These are phyloP conservation scores for Trichoderma atroviride DNA, from an alignment of 2,329 filamentous ascomycete genomes.

Conservation along the genomic window DNA sequence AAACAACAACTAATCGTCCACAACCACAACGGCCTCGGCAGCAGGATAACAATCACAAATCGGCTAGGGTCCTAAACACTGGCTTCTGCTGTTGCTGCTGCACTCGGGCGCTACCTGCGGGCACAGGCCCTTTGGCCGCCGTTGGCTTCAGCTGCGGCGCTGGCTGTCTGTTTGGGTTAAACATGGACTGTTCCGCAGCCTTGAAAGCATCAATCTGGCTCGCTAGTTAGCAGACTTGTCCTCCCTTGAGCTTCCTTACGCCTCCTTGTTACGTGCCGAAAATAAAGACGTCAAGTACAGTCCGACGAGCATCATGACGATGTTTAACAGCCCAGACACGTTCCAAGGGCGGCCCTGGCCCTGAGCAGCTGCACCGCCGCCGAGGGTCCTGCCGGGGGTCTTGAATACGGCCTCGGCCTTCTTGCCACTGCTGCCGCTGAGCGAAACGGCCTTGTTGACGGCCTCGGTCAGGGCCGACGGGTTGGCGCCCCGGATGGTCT, in stretches of 20 bases:
- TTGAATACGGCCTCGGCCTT: conserved; percentile 53
- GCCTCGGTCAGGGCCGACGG: conserved; percentile 72
- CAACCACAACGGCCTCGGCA: background rate
- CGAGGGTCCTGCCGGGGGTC: conserved; percentile 60
- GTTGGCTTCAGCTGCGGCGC: conserved; percentile 31
- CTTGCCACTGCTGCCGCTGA: conserved; percentile 46
- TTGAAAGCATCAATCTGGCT: conserved; percentile 63
- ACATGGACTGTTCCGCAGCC: conserved; percentile 60
- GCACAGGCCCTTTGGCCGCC: background rate
- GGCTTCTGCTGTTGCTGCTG: conserved; percentile 41
- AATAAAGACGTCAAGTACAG: conserved; percentile 65
- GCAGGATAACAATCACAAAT: conserved; percentile 43
- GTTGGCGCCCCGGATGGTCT: conserved; percentile 82
- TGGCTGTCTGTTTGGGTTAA: conserved; percentile 53
- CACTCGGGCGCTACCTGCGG: conserved; percentile 32
- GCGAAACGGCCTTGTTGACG: conserved; percentile 69
- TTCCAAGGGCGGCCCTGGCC: conserved; percentile 36
- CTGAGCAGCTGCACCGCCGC: conserved; percentile 41
- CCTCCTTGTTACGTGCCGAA: conserved; percentile 49
- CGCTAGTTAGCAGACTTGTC: conserved; percentile 32
- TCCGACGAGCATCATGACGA: conserved; percentile 50
- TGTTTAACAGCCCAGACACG: conserved; percentile 51
- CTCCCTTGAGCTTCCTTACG: conserved; percentile 19
- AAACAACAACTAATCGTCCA: background rate
- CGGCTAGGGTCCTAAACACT: conserved; percentile 56